Evolutionary conservation across 2,329 filamentous ascomycete genomes (phyloP), one percentile per base, ranked within the genome.

Genomic region (Cytospora piceae): DNA sequence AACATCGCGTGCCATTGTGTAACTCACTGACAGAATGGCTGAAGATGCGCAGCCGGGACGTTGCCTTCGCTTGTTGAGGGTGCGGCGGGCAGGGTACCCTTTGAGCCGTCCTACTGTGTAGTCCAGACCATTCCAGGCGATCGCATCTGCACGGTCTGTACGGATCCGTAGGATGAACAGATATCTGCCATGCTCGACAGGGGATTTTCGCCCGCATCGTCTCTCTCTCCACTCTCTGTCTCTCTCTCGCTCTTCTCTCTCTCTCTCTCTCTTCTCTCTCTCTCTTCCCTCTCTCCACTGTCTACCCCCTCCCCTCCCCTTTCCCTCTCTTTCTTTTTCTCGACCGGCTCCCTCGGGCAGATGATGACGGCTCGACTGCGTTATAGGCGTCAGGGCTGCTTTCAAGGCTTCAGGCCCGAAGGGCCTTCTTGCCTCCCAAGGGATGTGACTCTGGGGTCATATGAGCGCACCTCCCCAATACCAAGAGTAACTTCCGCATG

Each of bases 321-420:
- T 4, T 42, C 39, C 34, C 34, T 11, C 14, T 42, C 39, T 42
- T 15, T 20, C 20, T 42, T 7, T 29, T 24, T 20, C 14, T 34
- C 52, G 20, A 62, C 27, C 9, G 37, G 24, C 57, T 51, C 27
- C 42, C 5, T 22, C 22, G 8, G 31, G 34, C n/a, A 24, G 37
- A 29, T 46, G 22, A 46, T n/a, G 37, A 49, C 37, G 27, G 9
- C 37, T 9, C n/a, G 9, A 14, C 29, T 32, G 17, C 2, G 27
- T 34, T 24, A 49, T 49, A 49, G n/a, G 24, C n/a, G n/a, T n/a
- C n/a, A n/a, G n/a, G n/a, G n/a, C n/a, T n/a, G n/a, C 46, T 49
- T 20, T 27, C 5, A 37, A 57, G 60, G 52, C 24, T 56, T 63
- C 29, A 63, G 60, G 60, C 37, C 60, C 60, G 60, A 63, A 63